Conservation (phyloP, 2,329 filamentous ascomycete species). For the Penicillium griseofulvum region DNA sequence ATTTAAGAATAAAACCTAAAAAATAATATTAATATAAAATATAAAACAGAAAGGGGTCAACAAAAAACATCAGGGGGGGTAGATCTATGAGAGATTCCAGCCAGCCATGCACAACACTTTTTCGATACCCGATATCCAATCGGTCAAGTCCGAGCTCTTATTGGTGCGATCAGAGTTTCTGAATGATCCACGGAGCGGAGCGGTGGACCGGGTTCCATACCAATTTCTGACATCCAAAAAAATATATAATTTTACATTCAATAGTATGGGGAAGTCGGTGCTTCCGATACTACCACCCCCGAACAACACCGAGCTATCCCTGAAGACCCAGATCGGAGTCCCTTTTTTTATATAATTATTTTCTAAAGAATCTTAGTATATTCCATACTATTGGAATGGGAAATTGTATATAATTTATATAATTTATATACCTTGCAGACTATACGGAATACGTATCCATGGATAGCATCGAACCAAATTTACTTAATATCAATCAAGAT, state of each 20-base stretch:
- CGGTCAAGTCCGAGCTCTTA: conserved; percentile 5
- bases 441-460: neutral
- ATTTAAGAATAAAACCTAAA: too few relatives aligned
- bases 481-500: neutral
- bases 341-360: neutral
- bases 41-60: conserved; percentile 3
- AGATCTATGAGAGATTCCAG: conserved; percentile 20
- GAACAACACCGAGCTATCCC: conserved; percentile 6
- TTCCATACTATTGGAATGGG: conserved; percentile 1
- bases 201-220: neutral
- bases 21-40: neutral
- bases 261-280: conserved; percentile 13
- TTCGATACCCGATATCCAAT: conserved; percentile 18
- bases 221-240: neutral
- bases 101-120: conserved; percentile 28
- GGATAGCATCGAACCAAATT: neutral
- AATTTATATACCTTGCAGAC: neutral
- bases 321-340: neutral
- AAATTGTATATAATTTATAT: neutral
- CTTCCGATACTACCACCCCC: conserved; percentile 7
- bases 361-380: neutral
- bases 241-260: conserved; percentile 1
- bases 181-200: conserved; percentile 2
- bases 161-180: conserved; percentile 17
- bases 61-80: conserved; percentile 10